Base-by-base conservation (phyloP, 2,329 filamentous ascomycete genomes). In the Metarhizium sp. region DNA sequence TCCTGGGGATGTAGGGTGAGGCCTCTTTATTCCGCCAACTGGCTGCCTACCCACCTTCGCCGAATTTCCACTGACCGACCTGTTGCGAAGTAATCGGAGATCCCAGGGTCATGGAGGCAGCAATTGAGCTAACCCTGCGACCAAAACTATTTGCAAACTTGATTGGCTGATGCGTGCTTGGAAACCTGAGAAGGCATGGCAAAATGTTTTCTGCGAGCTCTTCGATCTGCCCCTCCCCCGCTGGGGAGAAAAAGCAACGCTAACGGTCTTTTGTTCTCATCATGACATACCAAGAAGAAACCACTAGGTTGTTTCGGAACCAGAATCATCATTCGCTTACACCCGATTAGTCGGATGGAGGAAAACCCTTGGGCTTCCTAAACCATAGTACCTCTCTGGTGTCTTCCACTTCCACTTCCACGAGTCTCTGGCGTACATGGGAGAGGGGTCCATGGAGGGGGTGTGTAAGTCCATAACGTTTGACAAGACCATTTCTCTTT, bases 391-490 rank as follows among this genome's bases (percentile, higher is more conserved):
- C 45, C 4, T 14, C n/a, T 25, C 45, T 30, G 20, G 20, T 14
- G 10, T 48, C 25, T 14, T 29, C 6, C 45, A 20, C 45, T 32
- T 29, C 45, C 20, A 48, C 45, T 48, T 29, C 45, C 7, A 48
- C 45, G 25, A 30, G 11, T 30, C 11, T 40, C 11, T 16, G 38
- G 5, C 11, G 7, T 43, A 53, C 52, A 53, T 43, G 45, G 45
- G 45, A 48, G 51, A 40, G 38, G 51, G 51, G 40, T 52, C 25
- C 18, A 18, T 48, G 52, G 45, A 34, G 34, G 43, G 43, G 50
- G 50, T 43, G 54, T 55, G 54, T 45, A 40, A 29, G 49, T 50
- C 48, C 11, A 34, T 43, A 36, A 55, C 43, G 32, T 49, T n/a
- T 47, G 51, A 25, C 47, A 4, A 29, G 48, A 51, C 53, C 49